Conservation (phyloP, 2,329 filamentous ascomycete genomes). For the Sporothrix variecibatus region DNA sequence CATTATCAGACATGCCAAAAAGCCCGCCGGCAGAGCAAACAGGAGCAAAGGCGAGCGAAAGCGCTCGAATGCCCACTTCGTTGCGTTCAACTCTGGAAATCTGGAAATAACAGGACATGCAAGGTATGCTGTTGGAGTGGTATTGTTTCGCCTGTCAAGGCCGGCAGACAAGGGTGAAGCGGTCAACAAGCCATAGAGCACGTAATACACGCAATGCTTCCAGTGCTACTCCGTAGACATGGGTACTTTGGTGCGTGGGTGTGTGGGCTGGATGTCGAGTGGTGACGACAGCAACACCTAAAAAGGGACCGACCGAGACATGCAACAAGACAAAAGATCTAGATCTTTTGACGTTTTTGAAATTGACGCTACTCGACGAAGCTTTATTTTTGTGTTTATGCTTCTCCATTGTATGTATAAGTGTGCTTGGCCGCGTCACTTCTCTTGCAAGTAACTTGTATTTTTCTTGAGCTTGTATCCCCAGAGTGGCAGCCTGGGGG, state of each 20-base stretch:
- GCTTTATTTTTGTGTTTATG: background rate
- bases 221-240: too few species aligned
- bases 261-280: background rate
- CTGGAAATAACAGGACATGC: background rate
- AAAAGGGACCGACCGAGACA: background rate
- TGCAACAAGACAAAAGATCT: background rate
- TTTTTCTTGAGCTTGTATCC: background rate
- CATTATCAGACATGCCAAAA: background rate
- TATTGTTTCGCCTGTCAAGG: background rate
- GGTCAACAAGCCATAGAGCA: background rate
- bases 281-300: background rate
- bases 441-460: background rate
- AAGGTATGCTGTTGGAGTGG: background rate
- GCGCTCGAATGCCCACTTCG: background rate
- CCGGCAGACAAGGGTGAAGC: background rate
- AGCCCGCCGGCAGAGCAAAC: background rate
- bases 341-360: conserved; percentile 6
- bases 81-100: background rate
- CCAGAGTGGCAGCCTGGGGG: background rate
- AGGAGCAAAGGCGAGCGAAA: background rate
- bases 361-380: background rate
- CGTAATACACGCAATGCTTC: background rate
- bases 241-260: background rate
- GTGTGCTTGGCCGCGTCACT: background rate
- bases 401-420: background rate